Evolutionary conservation across 768 basidiomycete genomes (phyloP), one percentile per base, ranked within the genome.

Genomic region (Dendrothele bispora): DNA sequence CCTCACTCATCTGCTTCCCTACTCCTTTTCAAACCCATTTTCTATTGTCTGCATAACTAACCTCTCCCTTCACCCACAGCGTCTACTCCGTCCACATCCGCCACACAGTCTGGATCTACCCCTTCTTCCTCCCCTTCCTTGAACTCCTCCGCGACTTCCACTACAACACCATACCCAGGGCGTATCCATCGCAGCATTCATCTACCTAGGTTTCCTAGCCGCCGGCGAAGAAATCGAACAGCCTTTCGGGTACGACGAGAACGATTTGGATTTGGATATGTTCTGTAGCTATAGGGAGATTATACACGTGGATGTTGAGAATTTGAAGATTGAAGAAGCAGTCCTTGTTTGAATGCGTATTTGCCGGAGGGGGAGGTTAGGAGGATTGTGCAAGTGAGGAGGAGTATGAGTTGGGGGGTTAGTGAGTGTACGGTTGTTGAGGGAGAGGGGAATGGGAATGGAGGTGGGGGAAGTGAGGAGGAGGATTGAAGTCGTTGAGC

Each of bases 41-140:
- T n/a, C n/a, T n/a, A n/a, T n/a, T n/a, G n/a, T n/a, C n/a, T n/a
- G n/a, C n/a, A n/a, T n/a, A n/a, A n/a, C n/a, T n/a, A n/a, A n/a
- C n/a, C n/a, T n/a, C n/a, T n/a, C n/a, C n/a, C n/a, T n/a, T n/a
- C n/a, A n/a, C n/a, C 79, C 55, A 74, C 83, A 45, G 22, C 18
- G 30, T 35, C 14, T 36, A 34, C 22, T 34, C n/a, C 3, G 79
- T 77, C 10, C 83, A 84, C 57, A 84, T 85, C 55, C 70, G 76
- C 77, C 73, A 48, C 58, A 84, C 82, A 32, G 80, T 85, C 29
- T 86, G 82, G 84, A 60, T 84, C 20, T 90, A 87, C 62, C 74
- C 88, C 2, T 85, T 88, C 70, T 83, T 86, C 63, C 70, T 90
- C 2, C 88, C 86, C 1, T 87, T 90, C 75, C 86, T n/a, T n/a